Conservation (phyloP, 371 early-diverging fungal genomes). For the Fennellomyces sp. region DNA sequence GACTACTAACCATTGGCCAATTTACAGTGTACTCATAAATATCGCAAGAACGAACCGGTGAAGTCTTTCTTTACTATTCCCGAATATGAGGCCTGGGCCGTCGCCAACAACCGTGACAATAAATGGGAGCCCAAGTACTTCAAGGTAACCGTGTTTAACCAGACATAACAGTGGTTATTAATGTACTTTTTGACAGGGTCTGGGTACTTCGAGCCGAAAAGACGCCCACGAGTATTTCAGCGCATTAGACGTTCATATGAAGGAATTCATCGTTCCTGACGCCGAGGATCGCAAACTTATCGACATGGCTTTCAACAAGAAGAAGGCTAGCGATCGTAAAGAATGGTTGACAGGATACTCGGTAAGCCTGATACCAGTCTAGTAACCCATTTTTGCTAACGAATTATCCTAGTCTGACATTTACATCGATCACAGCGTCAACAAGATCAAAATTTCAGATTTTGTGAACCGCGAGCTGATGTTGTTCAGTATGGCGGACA, state of each 20-base stretch:
- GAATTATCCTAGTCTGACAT: slow-evolving; percentile 77
- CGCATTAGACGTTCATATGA: slow-evolving; percentile 82
- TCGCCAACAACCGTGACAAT: slow-evolving; percentile 60
- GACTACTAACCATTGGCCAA: neutral
- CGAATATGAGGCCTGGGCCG: slow-evolving; percentile 96
- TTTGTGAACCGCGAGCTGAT: slow-evolving; percentile 99
- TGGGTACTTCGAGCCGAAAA: slow-evolving; percentile 93
- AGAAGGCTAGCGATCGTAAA: slow-evolving; percentile 96
- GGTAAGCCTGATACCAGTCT: slow-evolving; percentile 28
- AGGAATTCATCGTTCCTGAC: slow-evolving; percentile 75
- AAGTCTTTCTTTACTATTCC: slow-evolving; percentile 95
- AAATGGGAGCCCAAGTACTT: slow-evolving; percentile 96
- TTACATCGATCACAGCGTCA: slow-evolving; percentile 88
- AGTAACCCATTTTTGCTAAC: neutral
- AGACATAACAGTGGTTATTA: too few relatives aligned
- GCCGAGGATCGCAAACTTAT: slow-evolving; percentile 82
- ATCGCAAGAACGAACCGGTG: slow-evolving; percentile 60
- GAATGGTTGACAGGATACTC: slow-evolving; percentile 92
- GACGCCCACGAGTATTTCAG: slow-evolving; percentile 98
- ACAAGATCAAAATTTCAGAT: slow-evolving; percentile 86
- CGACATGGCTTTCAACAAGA: slow-evolving; percentile 99
- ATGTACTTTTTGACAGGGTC: slow-evolving; percentile 62
- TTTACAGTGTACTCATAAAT: neutral
- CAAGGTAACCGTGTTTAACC: too few relatives aligned
- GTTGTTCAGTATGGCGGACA: slow-evolving; percentile 98